Base-by-base conservation (phyloP, 768 basidiomycete species). In the Leucosporidium yakuticum region DNA sequence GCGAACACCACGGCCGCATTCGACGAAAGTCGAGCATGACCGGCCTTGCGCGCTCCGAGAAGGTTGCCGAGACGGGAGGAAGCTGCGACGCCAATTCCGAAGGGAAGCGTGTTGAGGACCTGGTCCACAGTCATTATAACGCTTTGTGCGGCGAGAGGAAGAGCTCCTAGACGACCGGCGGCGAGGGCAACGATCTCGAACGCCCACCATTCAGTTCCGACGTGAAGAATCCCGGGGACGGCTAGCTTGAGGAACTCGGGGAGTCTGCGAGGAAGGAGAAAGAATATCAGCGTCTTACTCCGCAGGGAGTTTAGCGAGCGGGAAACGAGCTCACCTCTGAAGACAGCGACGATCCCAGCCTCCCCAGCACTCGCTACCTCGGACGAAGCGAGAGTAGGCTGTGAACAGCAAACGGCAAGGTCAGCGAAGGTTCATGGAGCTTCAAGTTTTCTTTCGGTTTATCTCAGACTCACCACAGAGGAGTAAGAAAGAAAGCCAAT, bases 131-230 rank as follows among this genome's bases (percentile, higher is more conserved):
- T 89, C 87, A 89, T 89, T 64, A 89, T 88, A 56, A 88, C 85
- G 0, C 87, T 86, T 72, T 90, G 89, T 2, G 87, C 88, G 5
- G 87, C 87, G 47, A 90, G 81, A 1, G 87, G 80, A 39, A 87
- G 76, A n/a, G 82, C 75, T 11, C 88, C 88, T 5, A 90, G 80
- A 25, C 84, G 82, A 6, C 88, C 89, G 4, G 89, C 89, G 23
- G 87, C 86, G 29, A 90, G 79, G 6, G 89, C 87, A 17, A 90
- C 88, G 49, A 90, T 88, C 75, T 90, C 89, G 71, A 90, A 90
- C 0, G 88, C 87, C 54, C 86, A 86, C 88, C 88, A 90, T 80
- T 90, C 89, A 5, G 88, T 88, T 27, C 86, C 87, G 34, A 89
- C 84, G 88, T 89, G 89, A 32, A 88, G 73, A 54, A 90, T 87